Conservation (phyloP, 1,284 basidiomycete genomes). For the Rhizopogon parksii region DNA sequence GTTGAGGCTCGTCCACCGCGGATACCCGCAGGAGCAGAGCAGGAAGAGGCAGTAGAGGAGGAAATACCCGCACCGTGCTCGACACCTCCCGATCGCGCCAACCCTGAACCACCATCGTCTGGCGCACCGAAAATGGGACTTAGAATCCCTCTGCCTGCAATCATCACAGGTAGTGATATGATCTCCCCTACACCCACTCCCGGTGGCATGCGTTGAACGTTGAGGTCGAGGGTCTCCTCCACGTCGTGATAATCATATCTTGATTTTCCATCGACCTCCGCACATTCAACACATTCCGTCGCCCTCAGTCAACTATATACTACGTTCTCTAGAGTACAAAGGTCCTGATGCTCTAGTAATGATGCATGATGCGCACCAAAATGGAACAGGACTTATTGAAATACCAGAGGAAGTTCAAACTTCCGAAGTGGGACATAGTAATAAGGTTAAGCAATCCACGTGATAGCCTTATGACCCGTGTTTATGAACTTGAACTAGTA, state of each 20-base stretch:
- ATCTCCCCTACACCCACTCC: slow-evolving; percentile 40
- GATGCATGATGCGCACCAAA: too few species aligned
- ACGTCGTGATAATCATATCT: background rate
- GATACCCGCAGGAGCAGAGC: background rate
- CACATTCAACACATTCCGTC: background rate
- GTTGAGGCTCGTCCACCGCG: slow-evolving; percentile 41
- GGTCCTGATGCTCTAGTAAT: too few species aligned
- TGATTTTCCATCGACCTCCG: too few species aligned
- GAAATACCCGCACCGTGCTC: slow-evolving; percentile 9
- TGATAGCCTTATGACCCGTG: too few species aligned
- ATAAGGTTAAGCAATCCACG: too few species aligned
- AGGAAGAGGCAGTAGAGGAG: slow-evolving; percentile 7
- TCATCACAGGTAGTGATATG: slow-evolving; percentile 35
- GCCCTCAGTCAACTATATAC: too few species aligned
- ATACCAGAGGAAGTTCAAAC: too few species aligned
- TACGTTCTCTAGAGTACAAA: too few species aligned
- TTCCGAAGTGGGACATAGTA: too few species aligned
- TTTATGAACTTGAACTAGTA: too few species aligned
- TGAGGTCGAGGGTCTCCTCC: background rate
- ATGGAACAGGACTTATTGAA: too few species aligned
- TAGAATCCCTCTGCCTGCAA: slow-evolving; percentile 33
- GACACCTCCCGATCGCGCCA: slow-evolving; percentile 33
- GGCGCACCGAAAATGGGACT: slow-evolving; percentile 33
- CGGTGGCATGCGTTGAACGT: background rate
- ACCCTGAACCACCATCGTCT: slow-evolving; percentile 33